Evolutionary conservation across 768 basidiomycete genomes (phyloP).

Genomic region (Strobilomyces echinocephalus): DNA sequence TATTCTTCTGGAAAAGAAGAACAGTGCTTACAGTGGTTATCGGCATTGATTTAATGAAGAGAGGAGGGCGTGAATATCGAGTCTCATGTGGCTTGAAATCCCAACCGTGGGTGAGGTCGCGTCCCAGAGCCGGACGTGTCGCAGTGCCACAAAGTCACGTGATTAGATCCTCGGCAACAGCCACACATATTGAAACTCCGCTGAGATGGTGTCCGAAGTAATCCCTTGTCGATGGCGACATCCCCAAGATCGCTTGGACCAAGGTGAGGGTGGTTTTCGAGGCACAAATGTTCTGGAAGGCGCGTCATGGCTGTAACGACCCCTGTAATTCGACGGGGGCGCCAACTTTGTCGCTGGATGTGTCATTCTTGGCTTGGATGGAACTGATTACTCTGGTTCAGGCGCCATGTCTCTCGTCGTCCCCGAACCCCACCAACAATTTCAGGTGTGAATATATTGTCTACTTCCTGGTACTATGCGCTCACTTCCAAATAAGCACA

Average conservation of each 20-base stretch:
- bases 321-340: not conserved
- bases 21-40: slow-evolving; percentile 23
- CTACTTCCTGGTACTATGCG: not conserved
- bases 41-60: slow-evolving; percentile 19
- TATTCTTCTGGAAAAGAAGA: not conserved
- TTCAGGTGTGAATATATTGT: slow-evolving; percentile 58
- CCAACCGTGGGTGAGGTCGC: slow-evolving; percentile 16
- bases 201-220: not conserved
- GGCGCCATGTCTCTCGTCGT: slow-evolving; percentile 89
- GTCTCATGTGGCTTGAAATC: slow-evolving; percentile 17
- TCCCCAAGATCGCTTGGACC: slow-evolving; percentile 15
- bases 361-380: slow-evolving; percentile 2
- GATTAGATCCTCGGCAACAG: slow-evolving; percentile 19
- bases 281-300: not conserved
- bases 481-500: slow-evolving; percentile 60
- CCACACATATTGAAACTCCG: slow-evolving; percentile 25
- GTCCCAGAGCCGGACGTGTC: slow-evolving; percentile 15
- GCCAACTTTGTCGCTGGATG: slow-evolving; percentile 20
- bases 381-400: slow-evolving; percentile 13
- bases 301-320: not conserved
- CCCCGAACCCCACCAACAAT: slow-evolving; percentile 92
- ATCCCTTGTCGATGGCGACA: slow-evolving; percentile 11
- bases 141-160: slow-evolving; percentile 21
- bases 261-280: slow-evolving; percentile 25
- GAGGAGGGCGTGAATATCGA: slow-evolving; percentile 1